Base-by-base conservation (phyloP, 345 rosid genomes). In the Ailanthus altissimus region DNA sequence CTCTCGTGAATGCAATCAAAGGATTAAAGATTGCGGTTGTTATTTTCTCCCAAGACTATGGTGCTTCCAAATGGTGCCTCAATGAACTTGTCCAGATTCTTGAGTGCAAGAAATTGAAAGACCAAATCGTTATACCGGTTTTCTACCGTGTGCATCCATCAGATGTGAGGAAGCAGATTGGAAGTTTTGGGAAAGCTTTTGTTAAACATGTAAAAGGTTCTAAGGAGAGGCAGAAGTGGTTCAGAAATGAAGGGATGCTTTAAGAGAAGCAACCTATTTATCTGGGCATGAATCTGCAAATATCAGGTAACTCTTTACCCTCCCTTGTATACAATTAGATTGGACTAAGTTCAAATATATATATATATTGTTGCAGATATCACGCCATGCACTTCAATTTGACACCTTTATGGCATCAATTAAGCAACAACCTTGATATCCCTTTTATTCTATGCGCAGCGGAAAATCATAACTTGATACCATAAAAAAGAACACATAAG, bases 121-220 rank as follows among this genome's bases (percentile, higher is more conserved):
- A 32, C 38, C 65, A 56, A 25, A 72, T 72, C 13, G 65, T 72
- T 25, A 72, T 72, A 6, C 65, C 75, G 8, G 64, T 72, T 53
- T 72, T 72, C 47, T 72, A 72, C 38, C 51, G 42, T 13, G 75
- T 56, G 0, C 18, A 72, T 72, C 63, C 76, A 73, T 73, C 76
- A 7, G 0, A 58, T 2, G 42, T 57, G 5, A 10, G 61, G 8
- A 57, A 23, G 28, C 61, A 57, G 0, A 57, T 8, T 57, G 61
- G 61, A 57, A 57, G 61, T 57, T 57, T 57, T 57, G 25, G 25
- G 6, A 28, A 23, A 2, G 61, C 61, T n/a, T 57, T 57, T 57
- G 28, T 57, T n/a, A 3, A 57, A 12, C 61, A n/a, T 8, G 28
- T 20, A 57, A 23, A n/a, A n/a, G 0, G 13, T 57, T 57, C n/a